phyloP scores from a whole-genome alignment of 305 asterid species.

The Withania somnifera region DNA sequence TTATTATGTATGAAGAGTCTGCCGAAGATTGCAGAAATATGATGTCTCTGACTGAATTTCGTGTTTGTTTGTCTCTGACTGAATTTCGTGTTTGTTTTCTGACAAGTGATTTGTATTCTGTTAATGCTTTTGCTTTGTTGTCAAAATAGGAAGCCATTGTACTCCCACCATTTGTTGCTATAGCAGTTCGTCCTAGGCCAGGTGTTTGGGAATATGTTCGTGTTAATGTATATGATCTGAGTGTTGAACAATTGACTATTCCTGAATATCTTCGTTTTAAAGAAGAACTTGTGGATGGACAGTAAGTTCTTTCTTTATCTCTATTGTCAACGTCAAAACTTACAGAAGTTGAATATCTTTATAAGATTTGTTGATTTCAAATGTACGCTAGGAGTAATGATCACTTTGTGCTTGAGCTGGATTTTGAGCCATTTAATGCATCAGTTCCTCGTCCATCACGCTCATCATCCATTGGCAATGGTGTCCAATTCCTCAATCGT shows the following conservation, averaged over 20 bases:
- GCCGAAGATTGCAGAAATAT: neutral
- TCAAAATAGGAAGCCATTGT: slow-evolving; percentile 77
- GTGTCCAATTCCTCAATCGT: slow-evolving; percentile 95
- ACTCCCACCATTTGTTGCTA: slow-evolving; percentile 89
- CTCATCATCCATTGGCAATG: slow-evolving; percentile 87
- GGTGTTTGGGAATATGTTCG: slow-evolving; percentile 99
- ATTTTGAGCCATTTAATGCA: slow-evolving; percentile 95
- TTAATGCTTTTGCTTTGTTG: neutral
- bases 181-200: slow-evolving; percentile 95
- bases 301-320: slow-evolving; percentile 35
- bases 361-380: slow-evolving; percentile 5
- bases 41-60: neutral
- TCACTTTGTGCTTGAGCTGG: slow-evolving; percentile 73
- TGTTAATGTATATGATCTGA: slow-evolving; percentile 70
- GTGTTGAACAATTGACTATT: slow-evolving; percentile 77
- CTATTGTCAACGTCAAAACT: neutral
- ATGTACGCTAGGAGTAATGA: slow-evolving; percentile 36
- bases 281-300: slow-evolving; percentile 86
- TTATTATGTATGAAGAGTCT: neutral
- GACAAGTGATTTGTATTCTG: neutral
- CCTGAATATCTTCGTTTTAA: slow-evolving; percentile 80
- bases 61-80: neutral
- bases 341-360: neutral
- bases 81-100: neutral
- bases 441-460: slow-evolving; percentile 84